Evolutionary conservation across 345 rosid species (phyloP), one percentile per base, ranked within the genome.

Genomic region (Citrus hindsii): DNA sequence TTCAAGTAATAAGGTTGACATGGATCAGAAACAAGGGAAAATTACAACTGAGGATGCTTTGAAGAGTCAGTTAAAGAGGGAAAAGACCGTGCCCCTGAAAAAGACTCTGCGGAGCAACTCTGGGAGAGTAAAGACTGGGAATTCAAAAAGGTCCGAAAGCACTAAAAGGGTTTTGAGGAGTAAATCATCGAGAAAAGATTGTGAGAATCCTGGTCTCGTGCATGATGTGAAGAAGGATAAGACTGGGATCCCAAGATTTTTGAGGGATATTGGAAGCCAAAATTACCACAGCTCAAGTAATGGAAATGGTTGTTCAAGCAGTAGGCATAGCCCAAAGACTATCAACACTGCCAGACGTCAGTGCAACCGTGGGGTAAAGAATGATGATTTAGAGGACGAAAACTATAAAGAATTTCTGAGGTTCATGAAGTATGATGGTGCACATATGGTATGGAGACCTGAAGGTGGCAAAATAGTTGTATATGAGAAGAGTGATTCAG

Each of bases 201-300:
- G n/a, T 56, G 62, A 28, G 27, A 51, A 53, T 53, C 33, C 58
- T 69, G 21, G 27, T 48, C 53, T 65, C 21, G 0, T 65, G 68
- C 40, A 28, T 68, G 56, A 24, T 68, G 56, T 6, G 55, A 51
- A 18, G 16, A 70, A n/a, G 9, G 40, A 4, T 22, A 48, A 19
- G 74, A 70, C 18, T 19, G 48, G 35, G 46, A 62, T 66, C 9
- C 40, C 59, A 28, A 63, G 21, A 74, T 62, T 63, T 73, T 53
- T 55, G 18, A 71, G 62, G 19, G 81, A 76, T 76, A 81, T 48
- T 62, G 77, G 78, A 76, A 77, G 72, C 76, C 46, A 60, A 51
- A 80, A 77, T 74, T 78, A 55, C 9, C 73, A 79, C 55, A 67
- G 35, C 65, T 27, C 25, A 25, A 71, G 46, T 28, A 55, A 10